phyloP scores from a whole-genome alignment of 2,329 filamentous ascomycete genomes.

The Alternaria infectoria region DNA sequence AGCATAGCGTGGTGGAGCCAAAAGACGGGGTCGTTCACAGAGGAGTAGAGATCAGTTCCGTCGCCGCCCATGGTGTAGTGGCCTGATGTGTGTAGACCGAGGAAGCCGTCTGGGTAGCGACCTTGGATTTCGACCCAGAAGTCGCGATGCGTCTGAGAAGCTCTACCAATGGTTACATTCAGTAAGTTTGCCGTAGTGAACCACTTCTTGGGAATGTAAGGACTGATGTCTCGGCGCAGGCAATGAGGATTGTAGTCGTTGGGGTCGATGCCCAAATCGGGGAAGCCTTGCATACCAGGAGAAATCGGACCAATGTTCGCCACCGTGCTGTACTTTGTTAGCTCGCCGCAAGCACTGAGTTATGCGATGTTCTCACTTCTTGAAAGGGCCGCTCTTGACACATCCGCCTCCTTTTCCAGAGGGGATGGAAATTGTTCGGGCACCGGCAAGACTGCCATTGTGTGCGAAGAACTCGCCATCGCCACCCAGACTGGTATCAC shows the following conservation, averaged over 20 bases:
- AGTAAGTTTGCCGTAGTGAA: slow-evolving; percentile 2
- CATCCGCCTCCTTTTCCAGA: slow-evolving; percentile 7
- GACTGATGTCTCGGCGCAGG: slow-evolving; percentile 2
- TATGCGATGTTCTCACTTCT: not conserved
- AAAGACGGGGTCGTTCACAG: slow-evolving; percentile 7
- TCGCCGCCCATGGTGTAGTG: slow-evolving; percentile 6
- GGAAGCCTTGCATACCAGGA: slow-evolving; percentile 7
- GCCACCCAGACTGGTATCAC: slow-evolving; percentile 4
- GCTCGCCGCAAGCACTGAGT: too few relatives aligned
- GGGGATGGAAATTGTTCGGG: not conserved
- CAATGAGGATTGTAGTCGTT: slow-evolving; percentile 3
- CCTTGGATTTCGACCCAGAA: slow-evolving; percentile 9
- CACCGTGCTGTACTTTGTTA: not conserved
- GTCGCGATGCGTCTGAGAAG: not conserved
- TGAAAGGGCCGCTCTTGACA: slow-evolving; percentile 4
- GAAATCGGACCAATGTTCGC: slow-evolving; percentile 6
- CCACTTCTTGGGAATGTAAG: slow-evolving; percentile 5
- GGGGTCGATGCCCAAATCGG: not conserved
- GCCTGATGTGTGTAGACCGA: slow-evolving; percentile 4
- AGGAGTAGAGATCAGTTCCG: slow-evolving; percentile 5
- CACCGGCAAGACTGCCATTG: slow-evolving; percentile 5
- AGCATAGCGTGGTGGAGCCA: slow-evolving; percentile 8
- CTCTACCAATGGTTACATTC: not conserved
- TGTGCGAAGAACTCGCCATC: slow-evolving; percentile 7
- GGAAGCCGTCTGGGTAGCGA: slow-evolving; percentile 2